Evolutionary conservation across 164 flowering plant species (phyloP).

Genomic region (Akebia trifoliata): DNA sequence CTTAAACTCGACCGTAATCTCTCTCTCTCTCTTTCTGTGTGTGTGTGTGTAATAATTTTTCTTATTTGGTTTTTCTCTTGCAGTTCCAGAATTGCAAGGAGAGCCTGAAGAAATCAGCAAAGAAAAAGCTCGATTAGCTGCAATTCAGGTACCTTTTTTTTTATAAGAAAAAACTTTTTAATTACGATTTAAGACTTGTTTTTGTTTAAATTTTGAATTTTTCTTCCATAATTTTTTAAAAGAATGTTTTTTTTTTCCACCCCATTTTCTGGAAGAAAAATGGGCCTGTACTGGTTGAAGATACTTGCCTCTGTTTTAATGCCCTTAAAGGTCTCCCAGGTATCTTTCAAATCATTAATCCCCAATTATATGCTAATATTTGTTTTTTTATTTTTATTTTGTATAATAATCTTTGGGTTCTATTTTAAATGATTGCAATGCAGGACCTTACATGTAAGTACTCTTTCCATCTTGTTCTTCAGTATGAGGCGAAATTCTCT

Average conservation of each 20-base stretch:
- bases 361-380: not conserved
- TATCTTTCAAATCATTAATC: slow-evolving; percentile 11
- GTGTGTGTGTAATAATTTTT: not conserved
- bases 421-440: slow-evolving; percentile 14
- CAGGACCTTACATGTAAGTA: slow-evolving; percentile 98
- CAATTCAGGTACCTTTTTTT: slow-evolving; percentile 47
- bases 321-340: slow-evolving; percentile 93
- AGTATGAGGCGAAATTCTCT: slow-evolving; percentile 8
- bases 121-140: slow-evolving; percentile 91
- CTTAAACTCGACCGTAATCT: slow-evolving; percentile 71
- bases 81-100: slow-evolving; percentile 95
- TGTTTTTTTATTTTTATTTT: not conserved
- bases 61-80: not conserved
- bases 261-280: slow-evolving; percentile 52
- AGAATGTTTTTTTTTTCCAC: not conserved
- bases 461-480: slow-evolving; percentile 4
- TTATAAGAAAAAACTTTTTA: not conserved
- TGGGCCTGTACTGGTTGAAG: slow-evolving; percentile 95
- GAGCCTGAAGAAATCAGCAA: slow-evolving; percentile 93
- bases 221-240: not conserved
- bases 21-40: slow-evolving; percentile 1
- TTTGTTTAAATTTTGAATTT: not conserved
- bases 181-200: not conserved
- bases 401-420: not conserved
- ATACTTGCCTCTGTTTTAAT: slow-evolving; percentile 94